These are phyloP conservation scores for Borovskyia barvae DNA, from an alignment of 208 protist genomes.

Conservation along the genomic window DNA sequence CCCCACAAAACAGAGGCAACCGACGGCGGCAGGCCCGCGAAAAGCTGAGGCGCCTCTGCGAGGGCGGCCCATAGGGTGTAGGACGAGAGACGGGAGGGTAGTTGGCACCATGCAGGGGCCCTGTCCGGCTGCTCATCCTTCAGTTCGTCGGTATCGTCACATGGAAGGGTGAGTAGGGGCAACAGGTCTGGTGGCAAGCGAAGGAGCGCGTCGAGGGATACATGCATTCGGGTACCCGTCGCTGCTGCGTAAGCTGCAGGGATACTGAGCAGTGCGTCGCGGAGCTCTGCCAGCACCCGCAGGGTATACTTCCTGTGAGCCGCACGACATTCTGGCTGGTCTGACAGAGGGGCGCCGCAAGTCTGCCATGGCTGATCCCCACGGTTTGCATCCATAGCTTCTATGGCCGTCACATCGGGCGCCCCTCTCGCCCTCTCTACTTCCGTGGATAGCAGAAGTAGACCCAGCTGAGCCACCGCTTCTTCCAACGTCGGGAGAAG, in stretches of 20 bases:
- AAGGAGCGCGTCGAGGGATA: conserved; percentile 16
- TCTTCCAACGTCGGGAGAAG: no score
- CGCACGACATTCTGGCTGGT: no score
- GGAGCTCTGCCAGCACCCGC: conserved; percentile 1
- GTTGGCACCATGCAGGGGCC: neutral
- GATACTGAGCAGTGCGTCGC: conserved; percentile 13
- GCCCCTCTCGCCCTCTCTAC: no score
- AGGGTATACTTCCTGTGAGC: conserved; percentile 1
- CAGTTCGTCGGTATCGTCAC: no score
- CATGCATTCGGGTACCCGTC: neutral
- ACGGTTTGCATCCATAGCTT: no score
- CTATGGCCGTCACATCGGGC: no score
- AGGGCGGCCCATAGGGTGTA: conserved; percentile 17
- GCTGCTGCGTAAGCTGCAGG: conserved; percentile 11
- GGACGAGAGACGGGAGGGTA: conserved; percentile 3
- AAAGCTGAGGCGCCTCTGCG: neutral
- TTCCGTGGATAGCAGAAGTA: no score
- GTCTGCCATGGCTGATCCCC: no score
- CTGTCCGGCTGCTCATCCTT: neutral
- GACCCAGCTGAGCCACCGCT: no score
- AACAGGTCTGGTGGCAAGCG: conserved; percentile 15
- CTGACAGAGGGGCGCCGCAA: neutral
- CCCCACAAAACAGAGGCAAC: conserved; percentile 16
- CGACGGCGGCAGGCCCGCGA: neutral
- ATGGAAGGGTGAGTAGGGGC: no score